Base-by-base conservation (phyloP, 495 filamentous ascomycete species). In the Neurospora pannonica region DNA sequence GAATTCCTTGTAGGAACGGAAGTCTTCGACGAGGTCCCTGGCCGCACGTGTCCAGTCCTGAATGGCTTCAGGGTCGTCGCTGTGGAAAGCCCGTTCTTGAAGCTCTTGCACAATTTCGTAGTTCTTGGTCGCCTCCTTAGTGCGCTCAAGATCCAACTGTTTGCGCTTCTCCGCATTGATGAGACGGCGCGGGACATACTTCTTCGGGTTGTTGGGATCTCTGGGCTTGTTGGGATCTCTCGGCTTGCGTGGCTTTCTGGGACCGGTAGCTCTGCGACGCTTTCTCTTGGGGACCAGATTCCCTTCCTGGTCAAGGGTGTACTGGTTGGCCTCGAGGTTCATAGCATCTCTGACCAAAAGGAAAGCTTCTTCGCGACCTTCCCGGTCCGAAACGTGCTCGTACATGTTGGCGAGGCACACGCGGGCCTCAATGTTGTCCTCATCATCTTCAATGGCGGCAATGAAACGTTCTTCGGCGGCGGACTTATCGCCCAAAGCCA, bases 341-440 rank as follows among this genome's bases (percentile, higher is more conserved):
- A 95, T 86, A 8, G 92, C 90, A 79, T 96, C 90, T 70, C 91
- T 90, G 71, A 93, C 89, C 43, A 90, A 89, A 43, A 91, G 88
- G 73, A 92, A 87, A 0, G 94, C 94, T 76, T 94, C 87, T 73
- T 82, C 81, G 17, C 79, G 77, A 11, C 81, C 81, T 37, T 92
- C 89, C 24, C 86, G 87, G 82, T 90, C 88, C 69, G 88, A 87
- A 36, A 89, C 86, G 24, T 87, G 87, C 78, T 96, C 92, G 78
- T 94, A 97, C 78, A 97, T 88, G 76, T 90, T 92, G 10, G 92
- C 93, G 19, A 98, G 85, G 75, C 91, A 85, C 17, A 92, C 89
- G 67, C 93, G 90, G 17, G 85, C 84, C 71, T 94, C 90, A 70
- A 92, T 88, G 74, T 92, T 88, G 62, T 86, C 83, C 15, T 88